Base-by-base conservation (phyloP, 352 stramenopile species). In the Peronospora belbahrii region DNA sequence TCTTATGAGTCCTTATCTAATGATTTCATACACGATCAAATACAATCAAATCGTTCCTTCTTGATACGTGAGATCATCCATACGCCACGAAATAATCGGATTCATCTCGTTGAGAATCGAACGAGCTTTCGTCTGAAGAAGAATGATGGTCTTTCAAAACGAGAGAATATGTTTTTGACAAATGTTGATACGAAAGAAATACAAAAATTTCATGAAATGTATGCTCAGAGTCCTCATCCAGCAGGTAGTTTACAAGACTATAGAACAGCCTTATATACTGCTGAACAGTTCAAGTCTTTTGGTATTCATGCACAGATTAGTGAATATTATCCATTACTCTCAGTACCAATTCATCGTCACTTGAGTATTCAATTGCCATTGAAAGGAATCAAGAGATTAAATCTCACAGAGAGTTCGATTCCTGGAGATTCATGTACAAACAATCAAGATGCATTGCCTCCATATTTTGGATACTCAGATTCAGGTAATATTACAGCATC, bases 381-480 rank as follows among this genome's bases (percentile, higher is more conserved):
- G 3, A 35, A 47, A 18, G 48, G 47, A 0, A 52, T 37, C 10
- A 53, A 65, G 3, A 61, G 62, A 18, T 53, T 77, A 18, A 65
- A 92, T 27, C 35, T 94, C 15, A 93, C 73, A 6, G 63, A 84
- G 27, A 72, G 60, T 1, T 40, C 39, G 5, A 54, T 96, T 3
- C 52, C 53, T 3, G 79, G 84, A 14, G 82, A 92, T 40, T 48
- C 75, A 11, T 82, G 91, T 36, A 74, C 61, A 33, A 86, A 45
- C 48, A 69, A 52, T 45, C 49, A 61, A 45, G 63, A 71, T 30
- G 82, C 66, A 45, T 61, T 76, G 49, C 85, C 67, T 47, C 72
- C 83, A 7, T 96, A 86, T 54, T 54, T 94, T 38, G 85, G 76
- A 5, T 96, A 95, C 62, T 70, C 76, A 2, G 77, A 77, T 1